Evolutionary conservation across 2,329 filamentous ascomycete species (phyloP).

Genomic region (Hypoxylon sp.): DNA sequence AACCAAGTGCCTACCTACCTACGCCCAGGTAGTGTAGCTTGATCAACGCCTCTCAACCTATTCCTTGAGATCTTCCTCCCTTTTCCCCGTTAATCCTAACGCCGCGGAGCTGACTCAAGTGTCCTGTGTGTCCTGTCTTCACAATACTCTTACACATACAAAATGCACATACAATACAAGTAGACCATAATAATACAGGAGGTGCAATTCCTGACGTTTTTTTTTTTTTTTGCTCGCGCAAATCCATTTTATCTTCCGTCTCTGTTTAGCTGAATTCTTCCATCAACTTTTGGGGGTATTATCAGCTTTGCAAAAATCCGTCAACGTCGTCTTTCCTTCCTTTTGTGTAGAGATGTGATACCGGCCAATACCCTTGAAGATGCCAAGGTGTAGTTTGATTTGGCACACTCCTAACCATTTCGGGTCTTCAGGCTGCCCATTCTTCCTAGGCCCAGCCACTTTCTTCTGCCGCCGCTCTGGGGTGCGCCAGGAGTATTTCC

Average conservation of each 20-base stretch:
- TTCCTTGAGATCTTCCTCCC: not conserved
- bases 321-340: not conserved
- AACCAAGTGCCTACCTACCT: not conserved
- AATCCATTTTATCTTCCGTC: conserved; percentile 16
- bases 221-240: conserved; percentile 35
- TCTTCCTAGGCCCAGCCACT: conserved; percentile 49
- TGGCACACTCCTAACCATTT: conserved; percentile 20
- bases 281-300: not conserved
- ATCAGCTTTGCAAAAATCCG: not conserved
- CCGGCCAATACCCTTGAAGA: not conserved
- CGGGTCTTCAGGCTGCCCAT: conserved; percentile 45
- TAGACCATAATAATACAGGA: conserved; percentile 18
- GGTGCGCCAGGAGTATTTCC: conserved; percentile 18
- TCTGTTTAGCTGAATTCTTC: conserved; percentile 4
- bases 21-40: not conserved
- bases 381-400: no score
- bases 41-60: not conserved
- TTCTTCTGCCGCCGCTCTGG: conserved; percentile 41
- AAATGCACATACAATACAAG: not conserved
- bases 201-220: not conserved
- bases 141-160: conserved; percentile 25
- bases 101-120: not conserved
- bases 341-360: conserved; percentile 4
- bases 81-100: conserved; percentile 4
- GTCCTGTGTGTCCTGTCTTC: not conserved